A percentile compares a stretch with the other conserved stretches of the same genome.
phyloP scores from a whole-genome alignment of 2,329 filamentous ascomycete genomes.

The Phaeosphaeria sp. region DNA sequence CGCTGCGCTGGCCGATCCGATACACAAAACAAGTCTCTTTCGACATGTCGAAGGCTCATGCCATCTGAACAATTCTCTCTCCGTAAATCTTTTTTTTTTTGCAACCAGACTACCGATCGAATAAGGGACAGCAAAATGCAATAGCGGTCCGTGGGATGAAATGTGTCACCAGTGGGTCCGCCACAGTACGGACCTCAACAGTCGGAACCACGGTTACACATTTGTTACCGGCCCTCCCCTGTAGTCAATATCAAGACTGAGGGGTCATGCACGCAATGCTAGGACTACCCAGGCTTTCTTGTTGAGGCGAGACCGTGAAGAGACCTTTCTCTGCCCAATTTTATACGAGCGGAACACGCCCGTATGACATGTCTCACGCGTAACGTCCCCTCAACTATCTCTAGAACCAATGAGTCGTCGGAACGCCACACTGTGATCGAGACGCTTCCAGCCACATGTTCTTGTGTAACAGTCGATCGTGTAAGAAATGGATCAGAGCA shows the following conservation, averaged over 20 bases:
- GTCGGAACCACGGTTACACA: constrained; percentile 2
- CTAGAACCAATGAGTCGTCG: not conserved
- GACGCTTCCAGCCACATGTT: not conserved
- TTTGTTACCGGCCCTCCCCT: constrained; percentile 5
- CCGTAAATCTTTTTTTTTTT: too few relatives aligned
- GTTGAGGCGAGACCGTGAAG: not conserved
- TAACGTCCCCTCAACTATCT: not conserved
- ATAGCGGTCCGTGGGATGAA: constrained; percentile 16
- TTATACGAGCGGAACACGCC: not conserved
- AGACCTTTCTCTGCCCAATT: not conserved
- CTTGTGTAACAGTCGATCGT: not conserved
- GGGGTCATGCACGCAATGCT: constrained; percentile 1
- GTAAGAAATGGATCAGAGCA: not conserved
- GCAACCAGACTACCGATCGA: not conserved
- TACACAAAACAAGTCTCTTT: not conserved
- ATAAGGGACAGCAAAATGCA: not conserved
- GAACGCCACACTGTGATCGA: not conserved
- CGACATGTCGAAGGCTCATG: too few relatives aligned
- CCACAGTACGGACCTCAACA: constrained; percentile 1
- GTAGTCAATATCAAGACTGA: constrained; percentile 2
- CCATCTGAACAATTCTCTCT: too few relatives aligned
- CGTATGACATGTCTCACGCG: not conserved
- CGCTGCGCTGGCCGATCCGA: not conserved
- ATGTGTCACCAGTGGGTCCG: constrained; percentile 21
- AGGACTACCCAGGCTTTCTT: not conserved